Conservation (phyloP, 495 filamentous ascomycete species). For the Sabuloglossum arenarium region DNA sequence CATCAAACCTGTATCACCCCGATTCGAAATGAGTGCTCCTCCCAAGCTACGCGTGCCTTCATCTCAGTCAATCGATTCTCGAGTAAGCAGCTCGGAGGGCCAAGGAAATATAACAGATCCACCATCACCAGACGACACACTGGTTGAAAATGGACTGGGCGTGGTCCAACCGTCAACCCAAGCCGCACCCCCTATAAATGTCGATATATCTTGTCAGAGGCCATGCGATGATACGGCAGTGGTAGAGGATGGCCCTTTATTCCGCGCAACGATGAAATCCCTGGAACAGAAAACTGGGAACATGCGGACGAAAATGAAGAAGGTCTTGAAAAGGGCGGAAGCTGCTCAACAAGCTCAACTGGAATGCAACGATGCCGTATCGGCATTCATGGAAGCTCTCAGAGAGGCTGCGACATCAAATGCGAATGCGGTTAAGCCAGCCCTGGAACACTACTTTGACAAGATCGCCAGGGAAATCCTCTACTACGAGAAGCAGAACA, state of each 20-base stretch:
- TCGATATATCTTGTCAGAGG: slow-evolving; percentile 68
- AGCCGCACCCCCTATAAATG: slow-evolving; percentile 28
- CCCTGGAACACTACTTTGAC: slow-evolving; percentile 94
- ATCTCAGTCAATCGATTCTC: slow-evolving; percentile 57
- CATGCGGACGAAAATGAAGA: slow-evolving; percentile 54
- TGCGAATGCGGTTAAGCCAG: slow-evolving; percentile 85
- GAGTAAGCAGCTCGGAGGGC: slow-evolving; percentile 43
- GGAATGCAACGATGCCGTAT: slow-evolving; percentile 65
- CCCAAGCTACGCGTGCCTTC: slow-evolving; percentile 65
- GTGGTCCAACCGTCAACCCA: slow-evolving; percentile 19
- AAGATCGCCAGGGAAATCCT: slow-evolving; percentile 88
- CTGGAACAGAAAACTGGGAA: slow-evolving; percentile 91
- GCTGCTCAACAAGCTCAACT: slow-evolving; percentile 59
- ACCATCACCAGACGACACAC: slow-evolving; percentile 36
- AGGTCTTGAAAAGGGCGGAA: slow-evolving; percentile 79
- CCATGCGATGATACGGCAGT: slow-evolving; percentile 73
- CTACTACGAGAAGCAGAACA: slow-evolving; percentile 65
- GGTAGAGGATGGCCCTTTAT: slow-evolving; percentile 84
- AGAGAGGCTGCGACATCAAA: slow-evolving; percentile 78
- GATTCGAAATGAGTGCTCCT: slow-evolving; percentile 48
- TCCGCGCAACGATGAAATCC: slow-evolving; percentile 91
- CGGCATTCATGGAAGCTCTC: slow-evolving; percentile 68
- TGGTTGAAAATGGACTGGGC: slow-evolving; percentile 23
- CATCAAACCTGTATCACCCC: slow-evolving; percentile 29
- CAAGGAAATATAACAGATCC: slow-evolving; percentile 35